These are phyloP conservation scores for Asparagopsis taxiformis DNA, from an alignment of 31 red algal genomes.

Conservation along the genomic window DNA sequence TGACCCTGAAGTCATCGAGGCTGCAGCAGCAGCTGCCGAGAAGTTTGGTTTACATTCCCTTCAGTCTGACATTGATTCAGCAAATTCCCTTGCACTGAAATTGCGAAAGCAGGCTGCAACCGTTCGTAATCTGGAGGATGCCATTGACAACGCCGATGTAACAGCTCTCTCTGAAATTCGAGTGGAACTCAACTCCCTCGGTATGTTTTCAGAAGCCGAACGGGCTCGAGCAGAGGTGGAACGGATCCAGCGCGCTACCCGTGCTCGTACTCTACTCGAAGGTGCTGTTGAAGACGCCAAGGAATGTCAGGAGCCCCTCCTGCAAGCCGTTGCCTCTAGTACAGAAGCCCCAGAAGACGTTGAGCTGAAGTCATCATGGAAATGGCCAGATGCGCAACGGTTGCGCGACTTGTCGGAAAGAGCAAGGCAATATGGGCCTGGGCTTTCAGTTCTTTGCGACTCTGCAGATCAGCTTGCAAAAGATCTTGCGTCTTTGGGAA, in stretches of 20 bases:
- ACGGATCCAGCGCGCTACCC: conserved; percentile 45
- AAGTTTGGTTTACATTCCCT: conserved; percentile 41
- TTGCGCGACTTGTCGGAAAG: conserved; percentile 71
- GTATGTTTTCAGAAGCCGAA: conserved; percentile 91
- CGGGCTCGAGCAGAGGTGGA: conserved; percentile 73
- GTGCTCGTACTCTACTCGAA: conserved; percentile 51
- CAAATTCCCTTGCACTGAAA: conserved; percentile 27
- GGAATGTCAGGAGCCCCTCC: background rate
- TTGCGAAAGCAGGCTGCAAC: conserved; percentile 65
- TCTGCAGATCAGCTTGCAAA: conserved; percentile 32
- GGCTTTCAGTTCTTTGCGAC: conserved; percentile 20
- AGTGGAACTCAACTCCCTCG: conserved; percentile 53
- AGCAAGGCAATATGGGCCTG: conserved; percentile 47
- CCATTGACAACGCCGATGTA: conserved; percentile 50
- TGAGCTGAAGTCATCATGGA: conserved; percentile 35
- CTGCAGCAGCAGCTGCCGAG: conserved; percentile 17
- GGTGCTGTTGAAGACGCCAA: conserved; percentile 53
- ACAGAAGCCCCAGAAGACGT: background rate
- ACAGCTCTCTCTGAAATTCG: conserved; percentile 48
- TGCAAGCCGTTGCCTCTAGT: background rate
- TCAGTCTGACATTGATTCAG: conserved; percentile 54
- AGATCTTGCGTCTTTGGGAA: conserved; percentile 26
- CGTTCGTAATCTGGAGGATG: conserved; percentile 26
- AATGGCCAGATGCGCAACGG: conserved; percentile 67
- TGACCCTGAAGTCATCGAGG: conserved; percentile 65